Evolutionary conservation across 495 filamentous ascomycete species (phyloP).

Genomic region (Neurospora sp.): DNA sequence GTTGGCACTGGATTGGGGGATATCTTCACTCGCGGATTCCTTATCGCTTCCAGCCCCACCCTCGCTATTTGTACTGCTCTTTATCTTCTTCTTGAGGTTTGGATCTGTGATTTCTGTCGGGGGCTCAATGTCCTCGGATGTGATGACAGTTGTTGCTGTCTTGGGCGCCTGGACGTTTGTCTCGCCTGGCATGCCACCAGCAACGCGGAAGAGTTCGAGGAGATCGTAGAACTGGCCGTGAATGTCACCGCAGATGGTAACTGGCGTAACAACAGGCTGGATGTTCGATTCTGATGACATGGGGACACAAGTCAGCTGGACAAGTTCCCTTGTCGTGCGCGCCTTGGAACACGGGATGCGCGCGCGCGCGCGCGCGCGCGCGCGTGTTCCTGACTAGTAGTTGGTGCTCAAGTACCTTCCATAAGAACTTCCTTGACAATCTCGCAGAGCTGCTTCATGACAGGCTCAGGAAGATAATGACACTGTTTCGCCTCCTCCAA

Average conservation of each 20-base stretch:
- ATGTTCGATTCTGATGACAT: constrained; percentile 81
- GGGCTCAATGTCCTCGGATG: constrained; percentile 77
- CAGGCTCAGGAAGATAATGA: constrained; percentile 87
- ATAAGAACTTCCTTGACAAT: constrained; percentile 97
- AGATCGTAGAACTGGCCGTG: constrained; percentile 99
- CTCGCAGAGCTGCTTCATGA: constrained; percentile 98
- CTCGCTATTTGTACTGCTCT: constrained; percentile 29
- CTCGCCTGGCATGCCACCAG: constrained; percentile 87
- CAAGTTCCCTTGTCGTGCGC: not conserved
- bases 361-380: not conserved
- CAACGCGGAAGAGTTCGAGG: constrained; percentile 90
- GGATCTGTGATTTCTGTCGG: constrained; percentile 78
- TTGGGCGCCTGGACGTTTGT: constrained; percentile 53
- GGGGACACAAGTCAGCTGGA: not conserved
- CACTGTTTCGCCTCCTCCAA: constrained; percentile 90
- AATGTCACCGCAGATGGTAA: constrained; percentile 96
- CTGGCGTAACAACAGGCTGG: constrained; percentile 90
- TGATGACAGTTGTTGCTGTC: constrained; percentile 58
- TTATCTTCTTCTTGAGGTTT: constrained; percentile 71
- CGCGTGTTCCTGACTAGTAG: not conserved
- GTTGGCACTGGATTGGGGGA: constrained; percentile 32
- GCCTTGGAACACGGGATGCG: not conserved
- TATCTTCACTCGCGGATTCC: constrained; percentile 29
- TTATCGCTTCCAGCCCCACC: constrained; percentile 16
- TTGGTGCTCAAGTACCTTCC: constrained; percentile 56